A percentile compares a stretch with the other conserved stretches of the same genome.
Evolutionary conservation across 208 protist genomes (phyloP).

Genomic region (Strigomonas oncopelti): DNA sequence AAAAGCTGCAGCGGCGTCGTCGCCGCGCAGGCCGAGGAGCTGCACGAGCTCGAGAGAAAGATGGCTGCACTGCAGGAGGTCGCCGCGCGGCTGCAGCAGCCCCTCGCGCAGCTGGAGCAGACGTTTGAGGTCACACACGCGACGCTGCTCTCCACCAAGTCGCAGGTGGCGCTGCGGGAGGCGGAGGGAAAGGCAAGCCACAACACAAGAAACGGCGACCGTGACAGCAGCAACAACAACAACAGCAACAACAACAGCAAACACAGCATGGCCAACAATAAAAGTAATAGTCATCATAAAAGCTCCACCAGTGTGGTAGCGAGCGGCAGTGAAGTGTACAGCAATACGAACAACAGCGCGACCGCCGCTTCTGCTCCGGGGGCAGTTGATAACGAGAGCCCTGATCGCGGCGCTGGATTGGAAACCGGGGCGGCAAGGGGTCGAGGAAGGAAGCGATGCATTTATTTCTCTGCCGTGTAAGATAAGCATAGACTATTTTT

Average conservation of each 20-base stretch:
- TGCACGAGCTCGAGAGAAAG: constrained; percentile 39
- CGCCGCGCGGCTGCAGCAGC: constrained; percentile 33
- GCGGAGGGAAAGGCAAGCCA: background rate
- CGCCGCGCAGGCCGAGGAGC: constrained; percentile 49
- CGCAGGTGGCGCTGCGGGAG: constrained; percentile 22
- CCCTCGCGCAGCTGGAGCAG: constrained; percentile 49
- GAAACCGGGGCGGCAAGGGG: too few relatives aligned
- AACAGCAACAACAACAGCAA: constrained; percentile 3
- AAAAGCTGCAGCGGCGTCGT: constrained; percentile 51
- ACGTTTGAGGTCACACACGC: constrained; percentile 78
- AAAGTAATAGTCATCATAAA: background rate
- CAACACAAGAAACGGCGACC: background rate
- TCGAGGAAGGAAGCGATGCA: too few relatives aligned
- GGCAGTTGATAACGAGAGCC: too few relatives aligned
- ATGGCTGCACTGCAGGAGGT: constrained; percentile 42
- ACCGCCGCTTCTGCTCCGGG: too few relatives aligned
- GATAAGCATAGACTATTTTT: constrained; percentile 13
- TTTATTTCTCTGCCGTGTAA: constrained; percentile 6
- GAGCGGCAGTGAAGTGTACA: too few relatives aligned
- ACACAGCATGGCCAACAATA: background rate
- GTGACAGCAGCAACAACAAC: background rate
- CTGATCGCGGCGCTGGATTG: too few relatives aligned
- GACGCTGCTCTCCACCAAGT: constrained; percentile 20
- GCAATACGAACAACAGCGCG: too few relatives aligned
- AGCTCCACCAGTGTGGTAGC: too few relatives aligned